Evolutionary conservation across 2,329 filamentous ascomycete species (phyloP).

Genomic region (Ascocoryne sarcoides): DNA sequence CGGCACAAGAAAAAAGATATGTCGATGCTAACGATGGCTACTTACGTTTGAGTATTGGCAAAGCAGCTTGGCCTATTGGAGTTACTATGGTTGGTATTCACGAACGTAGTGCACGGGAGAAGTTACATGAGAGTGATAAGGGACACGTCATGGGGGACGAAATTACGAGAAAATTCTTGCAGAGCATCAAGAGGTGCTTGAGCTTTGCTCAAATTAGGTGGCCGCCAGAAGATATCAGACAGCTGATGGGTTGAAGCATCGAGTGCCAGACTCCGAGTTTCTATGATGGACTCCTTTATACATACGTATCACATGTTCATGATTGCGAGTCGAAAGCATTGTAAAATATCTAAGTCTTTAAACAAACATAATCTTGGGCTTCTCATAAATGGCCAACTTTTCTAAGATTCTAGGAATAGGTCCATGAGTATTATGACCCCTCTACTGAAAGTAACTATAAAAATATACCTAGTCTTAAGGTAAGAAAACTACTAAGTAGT

Average conservation of each 20-base stretch:
- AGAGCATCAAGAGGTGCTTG: slow-evolving; percentile 94
- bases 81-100: slow-evolving; percentile 99
- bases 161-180: slow-evolving; percentile 86
- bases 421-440: no score
- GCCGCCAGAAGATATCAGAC: slow-evolving; percentile 85
- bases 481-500: no score
- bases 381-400: no score
- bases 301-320: no score
- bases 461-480: no score
- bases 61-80: slow-evolving; percentile 97
- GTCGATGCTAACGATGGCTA: slow-evolving; percentile 97
- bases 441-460: no score
- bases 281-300: no score
- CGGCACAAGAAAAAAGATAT: slow-evolving; percentile 83
- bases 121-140: slow-evolving; percentile 78
- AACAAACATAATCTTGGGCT: no score
- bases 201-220: slow-evolving; percentile 96
- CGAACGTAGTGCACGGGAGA: slow-evolving; percentile 90
- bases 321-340: no score
- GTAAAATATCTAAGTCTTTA: no score
- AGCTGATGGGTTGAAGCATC: slow-evolving; percentile 86
- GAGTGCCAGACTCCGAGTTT: no score
- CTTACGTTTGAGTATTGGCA: slow-evolving; percentile 83
- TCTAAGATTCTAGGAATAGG: no score
- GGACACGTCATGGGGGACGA: slow-evolving; percentile 98